Evolutionary conservation across 2,329 filamentous ascomycete species (phyloP).

Genomic region (Clarireedia homoeocarpa): DNA sequence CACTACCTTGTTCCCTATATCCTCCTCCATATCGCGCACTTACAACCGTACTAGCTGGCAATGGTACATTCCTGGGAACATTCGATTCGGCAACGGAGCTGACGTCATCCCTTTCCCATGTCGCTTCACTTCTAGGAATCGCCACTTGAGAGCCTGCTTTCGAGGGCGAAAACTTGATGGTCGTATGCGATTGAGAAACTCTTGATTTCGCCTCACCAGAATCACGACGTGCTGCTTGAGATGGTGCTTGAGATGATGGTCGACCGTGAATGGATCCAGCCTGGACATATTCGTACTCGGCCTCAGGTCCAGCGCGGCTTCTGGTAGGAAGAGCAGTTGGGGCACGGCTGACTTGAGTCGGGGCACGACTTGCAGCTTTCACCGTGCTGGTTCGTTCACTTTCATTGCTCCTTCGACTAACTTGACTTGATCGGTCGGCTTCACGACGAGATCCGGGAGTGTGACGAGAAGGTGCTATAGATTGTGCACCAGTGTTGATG

Average conservation of each 20-base stretch:
- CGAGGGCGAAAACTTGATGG: slow-evolving; percentile 2
- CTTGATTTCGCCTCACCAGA: not conserved
- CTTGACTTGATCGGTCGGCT: too few relatives aligned
- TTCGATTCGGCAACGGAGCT: too few relatives aligned
- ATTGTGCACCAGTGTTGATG: not conserved
- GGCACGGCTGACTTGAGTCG: not conserved
- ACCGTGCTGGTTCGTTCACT: not conserved
- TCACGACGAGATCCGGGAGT: too few relatives aligned
- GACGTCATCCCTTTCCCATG: slow-evolving; percentile 4
- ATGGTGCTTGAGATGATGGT: not conserved
- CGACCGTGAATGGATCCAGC: not conserved
- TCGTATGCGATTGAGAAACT: not conserved
- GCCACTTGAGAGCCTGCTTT: not conserved
- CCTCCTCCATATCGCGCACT: slow-evolving; percentile 6
- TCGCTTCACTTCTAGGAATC: not conserved
- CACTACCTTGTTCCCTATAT: not conserved
- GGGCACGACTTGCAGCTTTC: not conserved
- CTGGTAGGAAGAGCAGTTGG: not conserved
- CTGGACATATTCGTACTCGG: slow-evolving; percentile 2
- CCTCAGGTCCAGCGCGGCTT: not conserved
- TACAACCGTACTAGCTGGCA: slow-evolving; percentile 8
- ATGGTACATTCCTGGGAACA: slow-evolving; percentile 5
- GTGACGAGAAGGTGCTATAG: not conserved
- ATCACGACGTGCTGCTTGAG: not conserved
- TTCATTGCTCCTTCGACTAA: not conserved